Evolutionary conservation across 2,329 filamentous ascomycete species (phyloP).

Genomic region (Talaromyces sp.): DNA sequence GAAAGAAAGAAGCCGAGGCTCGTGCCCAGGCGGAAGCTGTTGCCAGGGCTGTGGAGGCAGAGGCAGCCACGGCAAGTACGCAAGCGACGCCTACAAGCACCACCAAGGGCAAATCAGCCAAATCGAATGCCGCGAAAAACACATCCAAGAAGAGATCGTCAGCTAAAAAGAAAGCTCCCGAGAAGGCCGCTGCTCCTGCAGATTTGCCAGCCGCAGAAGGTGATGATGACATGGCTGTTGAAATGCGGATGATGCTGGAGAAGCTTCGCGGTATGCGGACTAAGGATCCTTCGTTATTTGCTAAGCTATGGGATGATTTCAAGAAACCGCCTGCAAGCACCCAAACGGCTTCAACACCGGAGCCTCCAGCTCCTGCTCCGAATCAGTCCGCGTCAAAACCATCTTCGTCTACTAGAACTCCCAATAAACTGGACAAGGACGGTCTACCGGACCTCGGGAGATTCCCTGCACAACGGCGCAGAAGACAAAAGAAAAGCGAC

Average conservation of each 20-base stretch:
- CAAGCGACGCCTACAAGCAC: not conserved
- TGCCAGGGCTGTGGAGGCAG: not conserved
- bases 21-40: constrained; percentile 5
- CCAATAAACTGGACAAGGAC: not conserved
- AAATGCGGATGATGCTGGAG: constrained; percentile 52
- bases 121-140: constrained; percentile 2
- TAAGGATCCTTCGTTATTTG: constrained; percentile 51
- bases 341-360: not conserved
- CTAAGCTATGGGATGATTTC: constrained; percentile 36
- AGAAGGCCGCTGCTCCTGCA: not conserved
- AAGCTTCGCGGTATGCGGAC: constrained; percentile 54
- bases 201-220: not conserved
- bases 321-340: constrained; percentile 7
- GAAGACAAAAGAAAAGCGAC: constrained; percentile 1
- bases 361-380: not conserved
- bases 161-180: not conserved
- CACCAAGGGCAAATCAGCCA: not conserved
- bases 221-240: constrained; percentile 41
- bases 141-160: constrained; percentile 7
- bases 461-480: constrained; percentile 12
- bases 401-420: not conserved
- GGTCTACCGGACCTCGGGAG: constrained; percentile 11
- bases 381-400: not conserved
- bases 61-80: not conserved
- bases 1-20: constrained; percentile 4